Percentiles rank a stretch among this genome's conserved stretches.
phyloP scores from a whole-genome alignment of 176 grass and related monocot genomes.

The Tillandsia fasciculata region DNA sequence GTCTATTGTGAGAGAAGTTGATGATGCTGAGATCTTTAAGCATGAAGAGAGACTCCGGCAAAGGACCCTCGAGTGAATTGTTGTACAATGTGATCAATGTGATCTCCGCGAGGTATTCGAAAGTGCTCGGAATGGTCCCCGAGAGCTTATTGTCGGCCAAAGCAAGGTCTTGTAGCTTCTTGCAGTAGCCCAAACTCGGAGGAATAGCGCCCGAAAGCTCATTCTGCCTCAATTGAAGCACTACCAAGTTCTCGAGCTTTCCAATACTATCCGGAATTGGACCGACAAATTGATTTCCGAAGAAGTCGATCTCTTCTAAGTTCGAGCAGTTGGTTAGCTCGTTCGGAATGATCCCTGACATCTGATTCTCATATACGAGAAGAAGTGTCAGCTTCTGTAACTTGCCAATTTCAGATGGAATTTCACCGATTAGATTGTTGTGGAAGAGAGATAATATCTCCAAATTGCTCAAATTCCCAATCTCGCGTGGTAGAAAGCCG shows the following conservation, averaged over 20 bases:
- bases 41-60: conserved; percentile 45
- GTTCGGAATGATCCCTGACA: conserved; percentile 55
- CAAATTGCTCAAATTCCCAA: conserved; percentile 64
- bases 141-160: conserved; percentile 76
- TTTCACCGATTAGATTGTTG: conserved; percentile 51
- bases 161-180: conserved; percentile 54
- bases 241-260: conserved; percentile 50
- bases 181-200: conserved; percentile 61
- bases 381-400: conserved; percentile 44
- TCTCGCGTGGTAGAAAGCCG: conserved; percentile 38
- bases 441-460: conserved; percentile 81
- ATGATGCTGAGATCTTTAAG: conserved; percentile 72
- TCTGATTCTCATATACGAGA: conserved; percentile 91
- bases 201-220: conserved; percentile 68
- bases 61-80: conserved; percentile 58
- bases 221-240: conserved; percentile 95
- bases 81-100: conserved; percentile 86
- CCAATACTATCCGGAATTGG: conserved; percentile 56
- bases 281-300: conserved; percentile 72
- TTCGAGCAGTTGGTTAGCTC: conserved; percentile 65
- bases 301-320: conserved; percentile 90
- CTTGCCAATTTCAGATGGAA: conserved; percentile 60
- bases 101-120: conserved; percentile 46
- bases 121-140: conserved; percentile 39
- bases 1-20: conserved; percentile 77